Evolutionary conservation across 768 basidiomycete species (phyloP).

Genomic region (Tremella yokohamensis): DNA sequence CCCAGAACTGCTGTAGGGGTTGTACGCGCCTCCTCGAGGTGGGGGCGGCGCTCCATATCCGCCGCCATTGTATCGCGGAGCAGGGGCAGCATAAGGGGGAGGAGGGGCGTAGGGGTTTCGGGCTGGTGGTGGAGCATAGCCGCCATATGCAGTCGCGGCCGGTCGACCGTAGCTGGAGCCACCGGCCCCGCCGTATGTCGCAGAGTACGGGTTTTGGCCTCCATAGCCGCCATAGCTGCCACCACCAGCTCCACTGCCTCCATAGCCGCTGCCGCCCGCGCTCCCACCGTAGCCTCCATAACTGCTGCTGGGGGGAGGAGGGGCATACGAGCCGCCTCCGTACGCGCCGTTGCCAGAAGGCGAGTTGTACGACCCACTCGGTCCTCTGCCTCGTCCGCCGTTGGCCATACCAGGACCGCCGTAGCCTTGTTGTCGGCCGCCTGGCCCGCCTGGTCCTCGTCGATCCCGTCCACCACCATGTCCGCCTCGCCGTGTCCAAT

Average conservation of each 20-base stretch:
- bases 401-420: constrained; percentile 28
- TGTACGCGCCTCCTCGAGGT: constrained; percentile 7
- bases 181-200: constrained; percentile 20
- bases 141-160: constrained; percentile 14
- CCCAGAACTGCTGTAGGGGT: constrained; percentile 2
- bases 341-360: constrained; percentile 46
- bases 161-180: constrained; percentile 24
- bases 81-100: constrained; percentile 7
- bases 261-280: constrained; percentile 40
- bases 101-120: constrained; percentile 13
- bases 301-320: constrained; percentile 13
- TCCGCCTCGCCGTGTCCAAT: constrained; percentile 59
- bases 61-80: constrained; percentile 7
- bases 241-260: constrained; percentile 47
- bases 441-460: constrained; percentile 25
- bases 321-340: constrained; percentile 32
- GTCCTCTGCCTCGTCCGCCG: background rate
- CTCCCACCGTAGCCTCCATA: constrained; percentile 54
- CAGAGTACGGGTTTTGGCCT: constrained; percentile 11
- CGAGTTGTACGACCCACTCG: background rate
- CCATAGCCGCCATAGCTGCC: constrained; percentile 54
- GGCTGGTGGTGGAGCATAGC: constrained; percentile 20
- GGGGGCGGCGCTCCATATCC: constrained; percentile 15
- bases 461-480: constrained; percentile 33
- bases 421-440: constrained; percentile 11